Conservation (phyloP, 2,329 filamentous ascomycete species). For the Colletotrichum tanaceti region DNA sequence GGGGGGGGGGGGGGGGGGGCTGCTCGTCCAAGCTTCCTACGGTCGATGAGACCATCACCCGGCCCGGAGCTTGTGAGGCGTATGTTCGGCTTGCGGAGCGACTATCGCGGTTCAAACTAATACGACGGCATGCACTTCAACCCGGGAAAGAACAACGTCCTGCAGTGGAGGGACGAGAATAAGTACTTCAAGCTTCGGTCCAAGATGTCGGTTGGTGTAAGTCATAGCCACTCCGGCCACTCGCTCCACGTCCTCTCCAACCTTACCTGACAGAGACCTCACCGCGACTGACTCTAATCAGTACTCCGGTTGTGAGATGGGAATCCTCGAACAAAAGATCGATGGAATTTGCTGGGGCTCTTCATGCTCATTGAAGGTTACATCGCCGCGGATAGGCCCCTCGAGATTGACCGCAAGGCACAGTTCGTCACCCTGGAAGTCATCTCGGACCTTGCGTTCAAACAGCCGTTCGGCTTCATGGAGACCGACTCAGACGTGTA, state of each 20-base stretch:
- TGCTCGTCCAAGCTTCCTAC: neutral
- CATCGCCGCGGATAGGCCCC: conserved; percentile 50
- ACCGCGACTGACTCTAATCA: neutral
- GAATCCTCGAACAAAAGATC: conserved; percentile 59
- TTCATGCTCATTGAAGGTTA: conserved; percentile 57
- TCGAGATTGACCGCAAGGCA: conserved; percentile 60
- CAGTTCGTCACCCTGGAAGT: conserved; percentile 67
- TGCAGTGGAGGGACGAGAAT: conserved; percentile 60
- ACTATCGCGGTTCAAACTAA: conserved; percentile 54
- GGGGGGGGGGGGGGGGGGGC: too few relatives aligned
- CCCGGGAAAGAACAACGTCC: conserved; percentile 63
- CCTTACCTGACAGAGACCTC: neutral
- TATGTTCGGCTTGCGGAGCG: conserved; percentile 52
- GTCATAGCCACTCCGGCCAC: conserved; percentile 38
- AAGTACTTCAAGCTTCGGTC: conserved; percentile 55
- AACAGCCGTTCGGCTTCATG: conserved; percentile 59
- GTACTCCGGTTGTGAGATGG: conserved; percentile 65
- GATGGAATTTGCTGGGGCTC: conserved; percentile 59
- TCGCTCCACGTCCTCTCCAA: neutral
- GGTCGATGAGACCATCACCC: neutral
- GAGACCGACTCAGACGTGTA: conserved; percentile 59
- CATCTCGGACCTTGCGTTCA: conserved; percentile 63
- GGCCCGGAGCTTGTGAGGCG: conserved; percentile 46
- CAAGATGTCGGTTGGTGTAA: conserved; percentile 63
- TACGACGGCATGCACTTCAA: conserved; percentile 64